phyloP scores from a whole-genome alignment of 495 filamentous ascomycete genomes.

The Achaetomiella virescens region DNA sequence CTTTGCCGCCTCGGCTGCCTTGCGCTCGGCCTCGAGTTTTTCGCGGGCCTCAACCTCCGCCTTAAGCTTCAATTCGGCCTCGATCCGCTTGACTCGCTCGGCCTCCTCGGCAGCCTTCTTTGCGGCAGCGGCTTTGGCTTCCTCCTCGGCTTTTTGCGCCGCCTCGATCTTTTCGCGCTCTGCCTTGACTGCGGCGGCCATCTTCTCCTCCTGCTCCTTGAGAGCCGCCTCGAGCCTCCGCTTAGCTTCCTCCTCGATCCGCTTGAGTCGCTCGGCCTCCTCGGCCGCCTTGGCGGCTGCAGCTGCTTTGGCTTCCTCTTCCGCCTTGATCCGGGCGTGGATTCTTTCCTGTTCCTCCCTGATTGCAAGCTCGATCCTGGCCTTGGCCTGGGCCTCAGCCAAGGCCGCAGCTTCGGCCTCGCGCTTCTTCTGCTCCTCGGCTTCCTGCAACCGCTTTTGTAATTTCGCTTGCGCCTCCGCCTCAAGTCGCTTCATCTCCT shows the following conservation, averaged over 20 bases:
- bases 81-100: constrained; percentile 38
- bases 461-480: neutral
- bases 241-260: constrained; percentile 36
- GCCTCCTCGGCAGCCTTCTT: constrained; percentile 44
- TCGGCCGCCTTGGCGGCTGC: constrained; percentile 31
- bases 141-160: constrained; percentile 34
- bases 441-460: constrained; percentile 20
- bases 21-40: constrained; percentile 37
- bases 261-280: constrained; percentile 20
- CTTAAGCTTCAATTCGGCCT: constrained; percentile 40
- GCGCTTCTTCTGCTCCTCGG: constrained; percentile 31
- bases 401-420: constrained; percentile 45
- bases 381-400: constrained; percentile 36
- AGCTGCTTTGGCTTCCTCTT: constrained; percentile 26
- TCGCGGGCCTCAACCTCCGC: constrained; percentile 39
- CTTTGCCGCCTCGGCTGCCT: constrained; percentile 25
- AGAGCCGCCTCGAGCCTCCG: constrained; percentile 48
- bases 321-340: constrained; percentile 15
- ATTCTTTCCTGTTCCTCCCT: constrained; percentile 28
- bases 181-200: constrained; percentile 22
- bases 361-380: constrained; percentile 31
- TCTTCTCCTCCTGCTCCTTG: constrained; percentile 42
- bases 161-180: constrained; percentile 34
- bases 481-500: constrained; percentile 24
- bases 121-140: constrained; percentile 35